A percentile compares a stretch with the other conserved stretches of the same genome.
Conservation (phyloP, 2,329 filamentous ascomycete species). For the Fusarium camptoceras region DNA sequence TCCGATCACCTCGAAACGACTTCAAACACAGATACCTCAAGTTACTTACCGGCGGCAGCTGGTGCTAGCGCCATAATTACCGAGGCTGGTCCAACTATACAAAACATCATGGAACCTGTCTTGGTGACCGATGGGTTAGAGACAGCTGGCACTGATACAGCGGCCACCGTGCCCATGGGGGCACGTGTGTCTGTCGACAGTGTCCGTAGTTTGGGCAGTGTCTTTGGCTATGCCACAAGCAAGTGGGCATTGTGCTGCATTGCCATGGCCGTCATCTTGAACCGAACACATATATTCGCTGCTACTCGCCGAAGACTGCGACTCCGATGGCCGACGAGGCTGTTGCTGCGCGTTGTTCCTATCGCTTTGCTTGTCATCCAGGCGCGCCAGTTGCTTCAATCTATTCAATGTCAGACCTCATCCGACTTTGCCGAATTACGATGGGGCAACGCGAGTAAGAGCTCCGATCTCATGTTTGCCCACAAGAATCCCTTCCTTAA, state of each 20-base stretch:
- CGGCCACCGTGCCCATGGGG: slow-evolving; percentile 48
- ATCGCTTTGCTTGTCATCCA: slow-evolving; percentile 78
- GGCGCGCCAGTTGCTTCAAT: slow-evolving; percentile 77
- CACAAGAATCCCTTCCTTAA: slow-evolving; percentile 78
- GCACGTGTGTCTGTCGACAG: slow-evolving; percentile 68
- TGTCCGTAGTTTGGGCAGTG: slow-evolving; percentile 79
- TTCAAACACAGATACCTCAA: slow-evolving; percentile 61
- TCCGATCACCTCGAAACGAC: slow-evolving; percentile 67
- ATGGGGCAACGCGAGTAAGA: slow-evolving; percentile 75
- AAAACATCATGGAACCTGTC: slow-evolving; percentile 48
- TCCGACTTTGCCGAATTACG: slow-evolving; percentile 75
- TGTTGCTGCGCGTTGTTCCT: slow-evolving; percentile 77
- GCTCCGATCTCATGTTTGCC: slow-evolving; percentile 76
- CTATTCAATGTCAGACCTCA: slow-evolving; percentile 92
- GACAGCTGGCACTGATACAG: slow-evolving; percentile 19
- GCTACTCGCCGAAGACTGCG: slow-evolving; percentile 85
- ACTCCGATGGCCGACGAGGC: slow-evolving; percentile 77
- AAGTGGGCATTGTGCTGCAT: slow-evolving; percentile 93
- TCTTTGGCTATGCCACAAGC: slow-evolving; percentile 91
- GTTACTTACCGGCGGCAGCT: slow-evolving; percentile 34
- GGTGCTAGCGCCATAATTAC: slow-evolving; percentile 38
- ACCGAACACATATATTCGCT: slow-evolving; percentile 93
- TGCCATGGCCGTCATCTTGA: slow-evolving; percentile 85
- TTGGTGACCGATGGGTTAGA: slow-evolving; percentile 25
- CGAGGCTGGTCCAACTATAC: slow-evolving; percentile 42